Conservation (phyloP, 2,329 filamentous ascomycete genomes). For the Bipolaris gigantea region DNA sequence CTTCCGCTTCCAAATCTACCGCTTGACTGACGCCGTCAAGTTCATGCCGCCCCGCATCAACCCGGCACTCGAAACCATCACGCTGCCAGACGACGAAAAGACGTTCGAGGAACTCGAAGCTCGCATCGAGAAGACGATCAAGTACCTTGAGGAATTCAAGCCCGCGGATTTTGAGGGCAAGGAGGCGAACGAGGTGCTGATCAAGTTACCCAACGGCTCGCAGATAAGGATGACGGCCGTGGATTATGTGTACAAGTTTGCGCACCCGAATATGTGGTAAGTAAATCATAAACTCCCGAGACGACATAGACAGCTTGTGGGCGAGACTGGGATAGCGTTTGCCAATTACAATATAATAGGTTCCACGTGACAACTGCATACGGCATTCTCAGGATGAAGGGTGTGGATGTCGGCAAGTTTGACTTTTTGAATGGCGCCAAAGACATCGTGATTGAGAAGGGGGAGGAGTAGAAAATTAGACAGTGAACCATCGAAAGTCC, state of each 20-base stretch:
- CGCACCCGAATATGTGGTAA: slow-evolving; percentile 60
- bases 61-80: slow-evolving; percentile 34
- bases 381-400: slow-evolving; percentile 62
- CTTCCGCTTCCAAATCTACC: slow-evolving; percentile 55
- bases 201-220: slow-evolving; percentile 29
- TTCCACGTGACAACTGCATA: slow-evolving; percentile 66
- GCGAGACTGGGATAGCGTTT: background rate
- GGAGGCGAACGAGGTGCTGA: slow-evolving; percentile 46
- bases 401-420: slow-evolving; percentile 63
- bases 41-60: slow-evolving; percentile 46
- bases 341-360: slow-evolving; percentile 15
- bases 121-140: slow-evolving; percentile 53
- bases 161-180: slow-evolving; percentile 48
- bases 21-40: slow-evolving; percentile 48
- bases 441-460: background rate
- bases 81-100: slow-evolving; percentile 49
- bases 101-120: slow-evolving; percentile 55
- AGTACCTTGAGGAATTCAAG: slow-evolving; percentile 51
- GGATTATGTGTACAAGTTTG: slow-evolving; percentile 54
- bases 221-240: slow-evolving; percentile 48
- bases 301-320: background rate
- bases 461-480: background rate
- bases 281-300: background rate
- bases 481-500: background rate
- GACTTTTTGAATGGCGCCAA: slow-evolving; percentile 53